Base-by-base conservation (phyloP, 768 basidiomycete genomes). In the Termitomyces sp. region DNA sequence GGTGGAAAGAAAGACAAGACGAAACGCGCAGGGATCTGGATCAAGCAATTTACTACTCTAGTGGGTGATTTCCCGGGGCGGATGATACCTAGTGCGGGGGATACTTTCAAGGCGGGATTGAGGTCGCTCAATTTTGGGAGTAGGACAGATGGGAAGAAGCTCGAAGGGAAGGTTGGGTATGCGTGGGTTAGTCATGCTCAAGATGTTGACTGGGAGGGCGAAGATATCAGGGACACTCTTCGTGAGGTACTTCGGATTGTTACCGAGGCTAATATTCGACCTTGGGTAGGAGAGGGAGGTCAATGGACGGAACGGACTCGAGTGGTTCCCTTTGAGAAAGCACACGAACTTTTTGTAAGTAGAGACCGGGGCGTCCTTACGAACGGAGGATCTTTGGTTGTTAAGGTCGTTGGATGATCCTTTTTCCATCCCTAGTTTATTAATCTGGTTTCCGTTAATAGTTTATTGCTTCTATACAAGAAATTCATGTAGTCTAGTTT, bases 131-230 rank as follows among this genome's bases (percentile, higher is more conserved):
- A 76, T 60, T 70, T 77, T 60, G 74, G 73, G 17, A 57, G 61
- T 42, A 61, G 54, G 56, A 56, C 57, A 46, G 65, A 61, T 45
- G 66, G 58, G 40, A 68, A 70, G 63, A 69, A 73, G 49, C 65
- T 73, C 20, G 71, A 70, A 38, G 71, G 76, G 54, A 77, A 78
- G 60, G 85, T 91, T 34, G 86, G 85, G 51, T 94, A 94, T 71
- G 85, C 87, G 20, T 94, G 92, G 91, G 84, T 94, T n/a, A 87
- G 84, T 69, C 76, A 86, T 43, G 84, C 85, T 40, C 88, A 89
- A 62, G 92, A 93, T 69, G 84, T 93, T 36, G 92, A 94, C 71
- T 88, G 86, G 81, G 89, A 93, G 67, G 92, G 92, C 32, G 81
- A 85, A 60, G 88, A 92, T 70, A 81, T 93, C 57, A 77, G 85